phyloP scores from a whole-genome alignment of 768 basidiomycete species.

The Lyophyllum decastes region DNA sequence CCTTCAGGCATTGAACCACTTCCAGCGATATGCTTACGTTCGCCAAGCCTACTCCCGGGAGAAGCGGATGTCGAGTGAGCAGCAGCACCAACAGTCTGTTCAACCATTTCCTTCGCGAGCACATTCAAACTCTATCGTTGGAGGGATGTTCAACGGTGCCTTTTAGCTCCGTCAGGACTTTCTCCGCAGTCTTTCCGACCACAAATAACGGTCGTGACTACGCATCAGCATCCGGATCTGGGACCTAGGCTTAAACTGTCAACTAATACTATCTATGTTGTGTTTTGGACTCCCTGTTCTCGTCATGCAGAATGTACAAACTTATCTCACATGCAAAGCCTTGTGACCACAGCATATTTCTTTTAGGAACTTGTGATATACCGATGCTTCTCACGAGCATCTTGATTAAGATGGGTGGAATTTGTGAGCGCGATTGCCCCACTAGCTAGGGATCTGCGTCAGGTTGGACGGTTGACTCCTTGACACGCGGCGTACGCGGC shows the following conservation, averaged over 20 bases:
- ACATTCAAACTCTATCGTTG: constrained; percentile 33
- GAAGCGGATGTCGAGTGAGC: constrained; percentile 28
- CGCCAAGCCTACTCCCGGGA: constrained; percentile 77
- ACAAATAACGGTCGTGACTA: neutral
- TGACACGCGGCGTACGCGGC: too few species aligned
- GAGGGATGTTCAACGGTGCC: constrained; percentile 14
- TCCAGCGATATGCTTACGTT: constrained; percentile 86
- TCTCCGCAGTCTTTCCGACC: neutral
- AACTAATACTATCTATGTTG: neutral
- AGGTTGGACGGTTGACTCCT: neutral
- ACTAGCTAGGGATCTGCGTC: neutral
- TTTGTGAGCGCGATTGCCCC: neutral
- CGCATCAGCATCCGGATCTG: neutral
- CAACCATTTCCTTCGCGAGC: constrained; percentile 25
- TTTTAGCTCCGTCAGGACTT: constrained; percentile 4
- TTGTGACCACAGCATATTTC: neutral
- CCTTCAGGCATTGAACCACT: constrained; percentile 80
- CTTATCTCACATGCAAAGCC: neutral
- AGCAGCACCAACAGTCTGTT: constrained; percentile 21
- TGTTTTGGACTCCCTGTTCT: neutral
- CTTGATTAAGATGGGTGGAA: neutral
- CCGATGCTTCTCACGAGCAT: neutral
- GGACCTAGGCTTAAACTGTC: neutral
- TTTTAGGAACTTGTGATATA: neutral
- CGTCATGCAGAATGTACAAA: neutral